Evolutionary conservation across 2,329 filamentous ascomycete species (phyloP).

Genomic region (Tolypocladium album): DNA sequence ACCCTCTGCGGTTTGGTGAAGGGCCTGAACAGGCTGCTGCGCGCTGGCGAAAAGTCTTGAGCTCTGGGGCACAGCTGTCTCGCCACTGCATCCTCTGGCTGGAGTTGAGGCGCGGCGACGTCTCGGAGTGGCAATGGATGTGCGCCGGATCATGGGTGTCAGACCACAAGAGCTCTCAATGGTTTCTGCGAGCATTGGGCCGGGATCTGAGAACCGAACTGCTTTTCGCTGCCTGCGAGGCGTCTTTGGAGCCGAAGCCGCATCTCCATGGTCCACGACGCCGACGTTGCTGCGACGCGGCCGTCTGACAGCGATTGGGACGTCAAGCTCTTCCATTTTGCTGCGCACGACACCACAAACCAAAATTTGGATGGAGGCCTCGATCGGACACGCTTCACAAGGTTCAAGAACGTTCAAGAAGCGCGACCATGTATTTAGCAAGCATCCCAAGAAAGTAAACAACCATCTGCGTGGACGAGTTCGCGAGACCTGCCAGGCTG

Average conservation of each 20-base stretch:
- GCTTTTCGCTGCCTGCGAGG: conserved; percentile 29
- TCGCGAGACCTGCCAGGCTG: not conserved
- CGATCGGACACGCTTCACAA: not conserved
- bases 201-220: conserved; percentile 51
- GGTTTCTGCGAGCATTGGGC: conserved; percentile 17
- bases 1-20: conserved; percentile 45
- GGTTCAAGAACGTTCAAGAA: not conserved
- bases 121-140: conserved; percentile 29
- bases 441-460: not conserved
- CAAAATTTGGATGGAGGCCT: not conserved
- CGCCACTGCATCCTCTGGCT: conserved; percentile 7
- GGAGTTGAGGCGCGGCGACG: conserved; percentile 37
- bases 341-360: not conserved
- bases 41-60: conserved; percentile 15
- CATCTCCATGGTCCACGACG: conserved; percentile 12
- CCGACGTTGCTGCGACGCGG: conserved; percentile 32
- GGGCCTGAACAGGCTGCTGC: conserved; percentile 19
- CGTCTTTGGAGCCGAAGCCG: conserved; percentile 14
- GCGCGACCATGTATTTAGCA: not conserved
- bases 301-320: conserved; percentile 46
- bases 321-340: conserved; percentile 27
- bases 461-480: not conserved
- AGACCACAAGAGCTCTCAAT: conserved; percentile 34
- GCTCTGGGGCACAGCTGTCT: conserved; percentile 7
- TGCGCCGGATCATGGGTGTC: conserved; percentile 46